phyloP scores from a whole-genome alignment of 305 asterid species.

The Fraxinus ornus region DNA sequence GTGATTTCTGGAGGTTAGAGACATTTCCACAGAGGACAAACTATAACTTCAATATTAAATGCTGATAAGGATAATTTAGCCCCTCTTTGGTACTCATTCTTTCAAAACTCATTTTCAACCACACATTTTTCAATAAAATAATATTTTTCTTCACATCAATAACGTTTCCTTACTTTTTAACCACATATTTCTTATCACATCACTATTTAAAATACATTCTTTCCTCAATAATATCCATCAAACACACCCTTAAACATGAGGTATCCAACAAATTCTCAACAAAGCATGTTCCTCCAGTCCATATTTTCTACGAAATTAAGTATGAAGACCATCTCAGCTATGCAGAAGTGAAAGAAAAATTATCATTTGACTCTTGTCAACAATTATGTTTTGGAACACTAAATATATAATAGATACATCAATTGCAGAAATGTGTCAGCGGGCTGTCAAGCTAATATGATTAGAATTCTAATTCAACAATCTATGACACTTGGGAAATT shows the following conservation, averaged over 20 bases:
- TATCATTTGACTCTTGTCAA: neutral
- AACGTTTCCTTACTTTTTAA: no score
- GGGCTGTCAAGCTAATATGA: constrained; percentile 2
- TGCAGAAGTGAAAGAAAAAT: neutral
- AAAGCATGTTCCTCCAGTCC: neutral
- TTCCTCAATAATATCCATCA: no score
- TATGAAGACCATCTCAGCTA: neutral
- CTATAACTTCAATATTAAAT: neutral
- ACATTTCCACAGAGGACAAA: neutral
- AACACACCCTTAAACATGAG: neutral
- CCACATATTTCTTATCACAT: no score
- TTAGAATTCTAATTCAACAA: constrained; percentile 10
- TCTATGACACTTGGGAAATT: neutral
- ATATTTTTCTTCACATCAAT: no score
- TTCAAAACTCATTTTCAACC: no score
- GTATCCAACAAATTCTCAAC: neutral
- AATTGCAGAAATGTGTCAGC: constrained; percentile 5
- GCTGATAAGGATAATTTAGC: neutral
- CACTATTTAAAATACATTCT: no score
- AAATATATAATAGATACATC: neutral
- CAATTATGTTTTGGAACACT: neutral
- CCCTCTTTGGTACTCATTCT: no score
- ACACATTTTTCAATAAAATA: no score
- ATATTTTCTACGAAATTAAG: neutral
- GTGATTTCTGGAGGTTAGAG: neutral